Base-by-base conservation (phyloP, 345 rosid species). In the Gossypium longicalyx region DNA sequence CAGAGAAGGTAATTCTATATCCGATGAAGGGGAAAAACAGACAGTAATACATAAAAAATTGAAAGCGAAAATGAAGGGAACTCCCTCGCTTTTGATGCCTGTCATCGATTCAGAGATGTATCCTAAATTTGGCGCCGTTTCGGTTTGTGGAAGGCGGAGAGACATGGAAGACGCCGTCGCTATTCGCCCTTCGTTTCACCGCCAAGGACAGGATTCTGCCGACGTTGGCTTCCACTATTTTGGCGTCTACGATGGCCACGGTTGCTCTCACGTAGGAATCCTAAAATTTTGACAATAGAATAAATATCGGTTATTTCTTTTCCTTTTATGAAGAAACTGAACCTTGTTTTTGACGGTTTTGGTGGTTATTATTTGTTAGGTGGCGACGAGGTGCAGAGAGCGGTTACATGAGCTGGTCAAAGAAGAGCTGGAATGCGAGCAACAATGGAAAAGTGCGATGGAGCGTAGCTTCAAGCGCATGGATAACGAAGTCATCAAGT, bases 121-220 rank as follows among this genome's bases (percentile, higher is more conserved):
- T 44, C 94, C 91, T 2, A 89, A 85, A 78, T 91, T 78, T 80
- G 98, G 98, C 27, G 80, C 81, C 48, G 78, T 97, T 38, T 91
- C 94, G 0, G 91, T 90, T 2, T 90, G 97, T 65, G 98, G 98
- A 8, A 81, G 96, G 69, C 83, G 97, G 62, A 82, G 97, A 80
- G 97, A 89, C 29, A 94, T 94, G 97, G 98, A 94, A 71, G 98
- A 94, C 70, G 85, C 94, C 9, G 93, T 92, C 3, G 81, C 92
- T 34, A 57, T 84, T 66, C 83, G 80, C 25, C 94, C 94, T 0
- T 90, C 69, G 12, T 87, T 93, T 65, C 78, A 53, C 57, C 75
- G 77, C 52, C 72, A 58, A 16, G 76, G 74, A 29, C 54, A 59
- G 1, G 85, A 72, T n/a, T 57, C 2, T 77, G 79, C 76, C 20